Evolutionary conservation across 108 stramenopile species (phyloP).

Genomic region (Pseudonitzschia pungens): DNA sequence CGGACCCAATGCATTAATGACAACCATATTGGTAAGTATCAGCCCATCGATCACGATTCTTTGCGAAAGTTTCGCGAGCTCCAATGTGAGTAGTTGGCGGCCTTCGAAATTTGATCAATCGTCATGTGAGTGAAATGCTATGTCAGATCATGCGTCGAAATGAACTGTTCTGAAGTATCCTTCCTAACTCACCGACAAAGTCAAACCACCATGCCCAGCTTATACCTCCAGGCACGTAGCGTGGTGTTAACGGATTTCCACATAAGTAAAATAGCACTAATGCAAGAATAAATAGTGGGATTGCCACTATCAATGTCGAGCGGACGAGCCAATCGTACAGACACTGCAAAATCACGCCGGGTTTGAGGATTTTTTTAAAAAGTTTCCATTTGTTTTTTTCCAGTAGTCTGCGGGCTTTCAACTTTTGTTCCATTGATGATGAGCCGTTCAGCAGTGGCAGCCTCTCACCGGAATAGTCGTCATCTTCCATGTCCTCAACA

Average conservation of each 20-base stretch:
- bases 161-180: background rate
- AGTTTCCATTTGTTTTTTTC: background rate
- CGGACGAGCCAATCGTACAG: background rate
- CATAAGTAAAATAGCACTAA: conserved; percentile 49
- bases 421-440: background rate
- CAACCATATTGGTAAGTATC: conserved; percentile 33
- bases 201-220: conserved; percentile 60
- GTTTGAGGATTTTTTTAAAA: background rate
- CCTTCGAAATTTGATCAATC: conserved; percentile 11
- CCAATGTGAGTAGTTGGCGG: conserved; percentile 57
- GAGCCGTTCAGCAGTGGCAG: background rate
- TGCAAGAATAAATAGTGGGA: conserved; percentile 30
- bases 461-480: conserved; percentile 2
- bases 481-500: background rate
- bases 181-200: conserved; percentile 1
- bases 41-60: conserved; percentile 55
- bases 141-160: background rate
- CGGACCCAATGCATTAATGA: conserved; percentile 61
- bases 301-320: conserved; percentile 15
- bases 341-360: background rate
- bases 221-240: conserved; percentile 55
- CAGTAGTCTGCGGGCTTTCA: conserved; percentile 5
- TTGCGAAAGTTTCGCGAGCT: conserved; percentile 52
- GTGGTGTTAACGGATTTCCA: conserved; percentile 61
- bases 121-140: background rate